A percentile compares a stretch with the other conserved stretches of the same genome.
Evolutionary conservation across 768 basidiomycete genomes (phyloP).

Genomic region (Trametes meyenii): DNA sequence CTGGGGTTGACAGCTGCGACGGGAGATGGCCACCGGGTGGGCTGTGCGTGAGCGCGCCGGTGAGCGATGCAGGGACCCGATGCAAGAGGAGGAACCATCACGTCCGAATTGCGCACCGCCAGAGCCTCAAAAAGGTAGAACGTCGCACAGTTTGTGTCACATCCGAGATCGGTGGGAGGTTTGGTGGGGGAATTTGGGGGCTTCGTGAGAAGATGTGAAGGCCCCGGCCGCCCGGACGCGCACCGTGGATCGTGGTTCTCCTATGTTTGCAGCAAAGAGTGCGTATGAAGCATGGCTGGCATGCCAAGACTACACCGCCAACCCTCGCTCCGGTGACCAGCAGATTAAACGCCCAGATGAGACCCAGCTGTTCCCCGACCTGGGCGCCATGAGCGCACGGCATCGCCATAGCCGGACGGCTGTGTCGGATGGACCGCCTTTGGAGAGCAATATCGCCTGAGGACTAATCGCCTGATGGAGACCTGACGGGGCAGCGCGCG

Average conservation of each 20-base stretch:
- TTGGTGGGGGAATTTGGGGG: background rate
- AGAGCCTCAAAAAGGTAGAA: background rate
- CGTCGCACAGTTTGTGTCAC: slow-evolving; percentile 11
- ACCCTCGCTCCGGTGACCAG: background rate
- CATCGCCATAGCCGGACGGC: background rate
- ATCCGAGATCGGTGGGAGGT: slow-evolving; percentile 11
- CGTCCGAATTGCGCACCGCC: background rate
- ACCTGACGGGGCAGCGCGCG: no score
- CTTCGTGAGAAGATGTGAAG: slow-evolving; percentile 13
- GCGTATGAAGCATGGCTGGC: no score
- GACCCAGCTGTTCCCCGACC: background rate
- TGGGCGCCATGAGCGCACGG: background rate
- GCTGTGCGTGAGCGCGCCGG: slow-evolving; percentile 14
- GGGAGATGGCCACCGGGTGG: slow-evolving; percentile 5
- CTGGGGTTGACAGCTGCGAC: slow-evolving; percentile 1
- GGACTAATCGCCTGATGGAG: no score
- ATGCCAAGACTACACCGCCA: background rate
- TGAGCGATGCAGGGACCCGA: slow-evolving; percentile 2
- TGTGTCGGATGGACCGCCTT: background rate
- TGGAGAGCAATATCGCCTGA: no score
- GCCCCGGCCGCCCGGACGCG: background rate
- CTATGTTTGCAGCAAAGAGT: no score
- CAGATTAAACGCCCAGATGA: background rate
- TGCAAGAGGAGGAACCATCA: background rate
- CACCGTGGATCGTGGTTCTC: no score